These are phyloP conservation scores for Talaromyces sp. DNA, from an alignment of 2,329 filamentous ascomycete species.

Conservation along the genomic window DNA sequence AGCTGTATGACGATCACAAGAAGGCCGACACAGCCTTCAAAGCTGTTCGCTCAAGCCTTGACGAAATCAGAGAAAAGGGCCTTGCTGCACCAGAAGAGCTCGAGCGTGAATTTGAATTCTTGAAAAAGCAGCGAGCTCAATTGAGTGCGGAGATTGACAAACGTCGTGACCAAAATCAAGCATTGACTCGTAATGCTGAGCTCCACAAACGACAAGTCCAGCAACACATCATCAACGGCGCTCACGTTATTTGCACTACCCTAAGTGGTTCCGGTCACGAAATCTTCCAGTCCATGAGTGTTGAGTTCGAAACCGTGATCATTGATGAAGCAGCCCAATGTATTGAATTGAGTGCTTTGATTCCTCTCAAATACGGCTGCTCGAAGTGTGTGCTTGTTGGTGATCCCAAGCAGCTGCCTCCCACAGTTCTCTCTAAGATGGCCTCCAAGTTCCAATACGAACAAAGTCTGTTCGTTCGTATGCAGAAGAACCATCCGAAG, in stretches of 20 bases:
- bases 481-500: slow-evolving; percentile 88
- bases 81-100: slow-evolving; percentile 53
- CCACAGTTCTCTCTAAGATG: slow-evolving; percentile 91
- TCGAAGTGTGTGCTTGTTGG: slow-evolving; percentile 96
- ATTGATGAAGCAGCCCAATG: slow-evolving; percentile 98
- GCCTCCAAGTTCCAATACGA: slow-evolving; percentile 93
- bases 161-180: slow-evolving; percentile 82
- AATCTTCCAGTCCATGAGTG: slow-evolving; percentile 90
- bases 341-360: slow-evolving; percentile 93
- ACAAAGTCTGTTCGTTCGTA: slow-evolving; percentile 96
- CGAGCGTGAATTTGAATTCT: slow-evolving; percentile 73
- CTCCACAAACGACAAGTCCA: slow-evolving; percentile 81
- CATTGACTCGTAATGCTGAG: slow-evolving; percentile 79
- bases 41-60: slow-evolving; percentile 70
- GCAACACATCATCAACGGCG: slow-evolving; percentile 85
- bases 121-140: slow-evolving; percentile 74
- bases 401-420: slow-evolving; percentile 95
- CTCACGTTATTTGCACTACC: slow-evolving; percentile 92
- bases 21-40: slow-evolving; percentile 66
- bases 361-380: slow-evolving; percentile 95
- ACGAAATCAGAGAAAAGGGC: slow-evolving; percentile 62
- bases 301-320: slow-evolving; percentile 97
- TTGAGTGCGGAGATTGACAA: slow-evolving; percentile 85
- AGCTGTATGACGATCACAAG: slow-evolving; percentile 72
- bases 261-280: slow-evolving; percentile 95